Evolutionary conservation across 768 basidiomycete species (phyloP), one percentile per base, ranked within the genome.

Genomic region (Pleurotus djamor): DNA sequence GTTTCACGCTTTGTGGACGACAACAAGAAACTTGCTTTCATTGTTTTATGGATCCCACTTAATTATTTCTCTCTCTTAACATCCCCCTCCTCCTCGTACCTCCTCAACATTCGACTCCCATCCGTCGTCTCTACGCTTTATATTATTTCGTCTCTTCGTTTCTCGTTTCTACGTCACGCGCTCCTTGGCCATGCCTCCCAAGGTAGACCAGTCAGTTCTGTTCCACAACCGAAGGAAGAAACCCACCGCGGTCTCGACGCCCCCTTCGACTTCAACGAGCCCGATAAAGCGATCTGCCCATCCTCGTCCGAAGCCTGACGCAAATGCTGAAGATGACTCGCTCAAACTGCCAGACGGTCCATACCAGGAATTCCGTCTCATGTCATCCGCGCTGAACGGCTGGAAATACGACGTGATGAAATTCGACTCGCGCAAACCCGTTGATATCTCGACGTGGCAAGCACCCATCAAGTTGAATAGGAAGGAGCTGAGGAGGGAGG

Each of bases 371-470:
- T 94, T 85, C 76, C 83, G 82, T 67, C 83, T 94, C 67, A 82
- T 92, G 71, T 91, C 91, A 5, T 88, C 89, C 33, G 83, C 85
- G 13, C 83, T 89, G 68, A 90, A 91, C 69, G 91, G 89, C 32
- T 94, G 92, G 91, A 92, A 90, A 69, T 92, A 93, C 80, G 91
- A 94, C 74, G 85, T 95, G 60, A 92, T 95, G 89, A 93, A 93
- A 72, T 93, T 96, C 70, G 87, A 91, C 71, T 85, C 87, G 36
- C 81, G 88, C 59, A 88, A 88, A 66, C 76, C 80, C 13, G 75
- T 92, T 58, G 91, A 94, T 68, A 79, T 92, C 57, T 77, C 78
- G 54, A 72, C 74, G 34, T 94, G 93, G 89, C 70, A 77, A 35
- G 76, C 76, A 60, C 94, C 94, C 12, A 87, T 95, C 68, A 92